These are phyloP conservation scores for Panicum miliaceum DNA, from an alignment of 176 grass and related monocot genomes.

Conservation along the genomic window DNA sequence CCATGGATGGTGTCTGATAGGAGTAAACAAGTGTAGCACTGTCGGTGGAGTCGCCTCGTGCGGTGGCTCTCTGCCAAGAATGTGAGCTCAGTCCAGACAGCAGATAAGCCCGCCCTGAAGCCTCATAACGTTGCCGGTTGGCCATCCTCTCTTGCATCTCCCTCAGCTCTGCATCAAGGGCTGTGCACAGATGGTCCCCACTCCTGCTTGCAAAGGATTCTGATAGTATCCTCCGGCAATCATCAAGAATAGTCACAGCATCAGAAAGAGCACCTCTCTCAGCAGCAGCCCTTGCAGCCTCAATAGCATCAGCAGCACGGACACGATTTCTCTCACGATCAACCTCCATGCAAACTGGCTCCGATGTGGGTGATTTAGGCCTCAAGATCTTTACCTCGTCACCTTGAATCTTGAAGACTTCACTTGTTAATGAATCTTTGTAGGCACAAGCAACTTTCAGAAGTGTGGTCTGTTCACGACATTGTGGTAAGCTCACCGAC, in stretches of 20 bases:
- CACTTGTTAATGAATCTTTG: slow-evolving; percentile 67
- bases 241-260: slow-evolving; percentile 76
- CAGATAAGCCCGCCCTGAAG: slow-evolving; percentile 79
- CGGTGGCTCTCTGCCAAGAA: slow-evolving; percentile 90
- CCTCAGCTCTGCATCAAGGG: slow-evolving; percentile 85
- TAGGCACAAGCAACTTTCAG: slow-evolving; percentile 71
- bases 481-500: slow-evolving; percentile 60
- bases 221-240: slow-evolving; percentile 53
- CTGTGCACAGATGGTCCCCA: slow-evolving; percentile 71
- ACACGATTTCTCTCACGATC: slow-evolving; percentile 90
- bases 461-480: slow-evolving; percentile 56
- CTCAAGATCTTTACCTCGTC: slow-evolving; percentile 65
- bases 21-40: slow-evolving; percentile 63
- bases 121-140: slow-evolving; percentile 65
- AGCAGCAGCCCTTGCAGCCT: slow-evolving; percentile 69
- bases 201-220: slow-evolving; percentile 65
- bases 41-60: slow-evolving; percentile 77
- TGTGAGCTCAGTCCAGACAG: slow-evolving; percentile 92
- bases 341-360: slow-evolving; percentile 76
- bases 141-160: slow-evolving; percentile 97
- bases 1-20: slow-evolving; percentile 94
- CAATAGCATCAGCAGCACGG: slow-evolving; percentile 72
- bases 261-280: slow-evolving; percentile 76
- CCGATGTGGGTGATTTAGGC: slow-evolving; percentile 38
- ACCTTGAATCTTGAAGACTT: slow-evolving; percentile 57